Percentiles rank a stretch among this genome's conserved stretches.
phyloP scores from a whole-genome alignment of 306 rosid genomes.

The Gynostemma pentaphyllum region DNA sequence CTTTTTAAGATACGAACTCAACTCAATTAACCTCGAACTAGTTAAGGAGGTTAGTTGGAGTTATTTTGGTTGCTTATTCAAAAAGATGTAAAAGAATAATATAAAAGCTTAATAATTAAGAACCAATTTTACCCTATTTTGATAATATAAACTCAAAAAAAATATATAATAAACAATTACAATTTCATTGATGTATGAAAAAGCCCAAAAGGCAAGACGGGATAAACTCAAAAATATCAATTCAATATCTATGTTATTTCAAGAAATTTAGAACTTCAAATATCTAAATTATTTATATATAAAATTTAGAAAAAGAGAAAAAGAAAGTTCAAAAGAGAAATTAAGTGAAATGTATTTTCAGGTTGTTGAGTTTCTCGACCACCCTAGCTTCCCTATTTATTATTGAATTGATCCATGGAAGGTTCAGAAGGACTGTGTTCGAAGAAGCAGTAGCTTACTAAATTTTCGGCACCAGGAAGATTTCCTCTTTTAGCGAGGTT shows the following conservation, averaged over 20 bases:
- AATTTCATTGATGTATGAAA: too few relatives aligned
- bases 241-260: background rate
- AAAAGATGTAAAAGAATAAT: background rate
- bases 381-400: background rate
- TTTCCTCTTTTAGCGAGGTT: slow-evolving; percentile 98
- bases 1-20: too few relatives aligned
- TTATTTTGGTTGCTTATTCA: background rate
- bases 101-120: background rate
- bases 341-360: background rate
- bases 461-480: slow-evolving; percentile 98
- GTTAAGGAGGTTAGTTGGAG: too few relatives aligned
- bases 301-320: background rate
- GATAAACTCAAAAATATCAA: too few relatives aligned
- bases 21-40: too few relatives aligned
- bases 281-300: background rate
- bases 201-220: too few relatives aligned
- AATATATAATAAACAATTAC: too few relatives aligned
- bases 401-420: background rate
- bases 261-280: background rate
- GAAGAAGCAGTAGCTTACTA: slow-evolving; percentile 34
- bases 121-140: background rate
- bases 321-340: background rate
- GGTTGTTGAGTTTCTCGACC: background rate
- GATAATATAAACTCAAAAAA: background rate
- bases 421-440: background rate